Evolutionary conservation across 768 basidiomycete species (phyloP), one percentile per base, ranked within the genome.

Genomic region (Rhodotorula toruloides): DNA sequence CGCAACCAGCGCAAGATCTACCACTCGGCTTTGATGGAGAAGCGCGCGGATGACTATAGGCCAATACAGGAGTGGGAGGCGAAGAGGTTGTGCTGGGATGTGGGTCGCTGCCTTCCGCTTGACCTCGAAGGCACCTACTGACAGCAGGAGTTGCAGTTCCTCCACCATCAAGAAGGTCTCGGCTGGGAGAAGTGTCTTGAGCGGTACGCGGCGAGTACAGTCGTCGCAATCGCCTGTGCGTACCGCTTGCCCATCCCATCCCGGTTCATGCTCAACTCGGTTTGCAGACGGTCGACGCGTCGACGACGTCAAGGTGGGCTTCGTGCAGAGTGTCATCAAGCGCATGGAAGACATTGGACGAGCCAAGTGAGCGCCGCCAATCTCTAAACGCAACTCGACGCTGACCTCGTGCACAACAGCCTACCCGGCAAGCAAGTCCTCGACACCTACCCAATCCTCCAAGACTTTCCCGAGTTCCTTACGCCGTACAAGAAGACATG

Each of bases 21-120:
- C 37, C 63, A 65, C 44, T 37, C n/a, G 14, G 63, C 49, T 3
- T 50, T 65, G 19, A 53, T 68, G 66, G 59, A 56, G 27, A 61
- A 55, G 27, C n/a, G 61, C 8, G 60, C 49, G 29, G 29, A 56
- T 25, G 58, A 56, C 27, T 68, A 68, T 36, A 39, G 44, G 25
- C 55, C 61, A 2, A 46, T 68, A 5, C 66, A 68, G 44, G 66
- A 68, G 22, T 37, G 58, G 34, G 66, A 68, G 43, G 61, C 60
- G 19, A 68, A 68, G 46, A 48, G 66, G 13, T 31, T 62, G 31
- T 34, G 31, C 31, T 44, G 25, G 37, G 66, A 68, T 29, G 50
- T 52, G 27, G 21, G 50, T 36, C 25, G 22, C 31, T 36, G 34
- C 32, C 19, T 34, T 34, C 8, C 16, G 21, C 25, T 4, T 19